Evolutionary conservation across 23 red algal species (phyloP), one percentile per base, ranked within the genome.

Genomic region (Gracilaria gracilis): DNA sequence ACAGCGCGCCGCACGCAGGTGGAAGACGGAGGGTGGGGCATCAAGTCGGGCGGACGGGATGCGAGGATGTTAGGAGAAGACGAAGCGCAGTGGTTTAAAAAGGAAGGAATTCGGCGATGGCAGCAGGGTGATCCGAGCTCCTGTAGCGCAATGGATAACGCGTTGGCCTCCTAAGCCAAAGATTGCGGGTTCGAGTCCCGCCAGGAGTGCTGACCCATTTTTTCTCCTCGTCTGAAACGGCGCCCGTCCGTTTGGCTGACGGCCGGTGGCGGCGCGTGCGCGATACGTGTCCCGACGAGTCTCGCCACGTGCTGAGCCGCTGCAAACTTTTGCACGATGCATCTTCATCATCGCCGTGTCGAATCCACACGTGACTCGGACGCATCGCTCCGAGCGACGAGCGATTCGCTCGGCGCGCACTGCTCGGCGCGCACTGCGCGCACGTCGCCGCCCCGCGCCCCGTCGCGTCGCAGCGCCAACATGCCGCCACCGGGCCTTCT

Each of bases 71-170:
- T n/a, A n/a, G 42, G 42, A 46, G 42, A 11, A 46, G 42, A 7
- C 42, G 42, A 4, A 46, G 11, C 42, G 42, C 1, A 20, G 14
- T 55, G 16, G 14, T 55, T 55, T 20, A 55, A 55, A 55, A 15
- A 6, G 51, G 19, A 55, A 20, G 19, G 51, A 55, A 55, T 55
- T 55, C 14, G 9, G 1, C 1, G 7, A 1, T 20, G 62, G 11
- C 42, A 13, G 32, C 7, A 24, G 1, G 14, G 69, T 19, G 29
- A 38, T 9, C 29, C 13, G 3, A 37, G 87, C 87, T 90, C 87
- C 87, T 90, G 87, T 90, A 90, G 87, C 87, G 87, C 87, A 90
- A 90, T 90, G 87, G 87, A 90, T 90, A 90, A 90, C 87, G 87
- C 87, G 75, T 90, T 90, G 87, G 87, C 87, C 87, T 90, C 87